Evolutionary conservation across 1,139 yeast species (phyloP), one percentile per base, ranked within the genome.

Genomic region (Lodderomyces theae): DNA sequence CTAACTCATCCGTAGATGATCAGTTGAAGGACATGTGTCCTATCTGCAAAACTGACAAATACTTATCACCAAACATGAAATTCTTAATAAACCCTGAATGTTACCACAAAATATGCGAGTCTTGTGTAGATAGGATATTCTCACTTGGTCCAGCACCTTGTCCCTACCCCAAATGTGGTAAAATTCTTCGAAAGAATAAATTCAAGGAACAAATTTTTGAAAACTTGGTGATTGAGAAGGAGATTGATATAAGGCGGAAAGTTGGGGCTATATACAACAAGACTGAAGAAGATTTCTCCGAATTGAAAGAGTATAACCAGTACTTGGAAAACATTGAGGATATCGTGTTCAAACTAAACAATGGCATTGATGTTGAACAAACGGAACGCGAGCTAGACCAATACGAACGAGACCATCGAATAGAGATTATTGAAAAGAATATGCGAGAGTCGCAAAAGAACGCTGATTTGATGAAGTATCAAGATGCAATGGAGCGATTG

Each of bases 81-180:
- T 90, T 92, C 57, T 77, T 92, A 43, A 90, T 92, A 46, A 92
- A 92, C 55, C 96, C 97, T 0, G 98, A 92, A 60, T 92, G 99
- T 64, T 92, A 94, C 59, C 99, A 92, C 59, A 90, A 88, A 71
- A 92, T 92, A 61, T 92, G 98, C 66, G 96, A 88, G 58, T 83
- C 95, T 3, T 92, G 98, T 64, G 97, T 89, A 35, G 97, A 90
- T 61, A 74, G 97, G 51, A 88, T 92, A 42, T 92, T 88, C 60
- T 81, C 96, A 10, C 66, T 86, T 38, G 99, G 99, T 4, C 98
- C 98, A 0, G 94, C 97, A 0, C 94, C 92, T 19, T 92, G 98
- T 61, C 98, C 98, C 0, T 90, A 89, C 60, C 88, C 92, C 5
- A 82, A 84, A 39, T 92, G 99, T 67, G 90, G 86, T 40, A 87